These are phyloP conservation scores for Diaporthe australafricana DNA, from an alignment of 2,329 filamentous ascomycete species.

Conservation along the genomic window DNA sequence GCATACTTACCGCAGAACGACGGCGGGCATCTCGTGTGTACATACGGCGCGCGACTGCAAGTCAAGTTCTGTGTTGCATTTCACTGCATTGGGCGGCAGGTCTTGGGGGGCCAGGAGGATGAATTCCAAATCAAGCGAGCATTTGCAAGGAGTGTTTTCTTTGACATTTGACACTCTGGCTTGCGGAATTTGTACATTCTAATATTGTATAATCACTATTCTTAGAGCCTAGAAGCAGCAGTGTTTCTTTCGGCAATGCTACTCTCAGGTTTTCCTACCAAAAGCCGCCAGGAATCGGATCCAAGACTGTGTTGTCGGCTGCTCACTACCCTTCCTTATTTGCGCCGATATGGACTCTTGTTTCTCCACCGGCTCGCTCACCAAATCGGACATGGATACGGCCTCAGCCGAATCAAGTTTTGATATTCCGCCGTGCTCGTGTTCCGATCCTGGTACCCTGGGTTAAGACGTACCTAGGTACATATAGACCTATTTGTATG, in stretches of 20 bases:
- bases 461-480: too few relatives aligned
- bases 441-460: slow-evolving; percentile 3
- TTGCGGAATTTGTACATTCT: slow-evolving; percentile 49
- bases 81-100: slow-evolving; percentile 31
- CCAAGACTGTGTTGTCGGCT: neutral
- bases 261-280: slow-evolving; percentile 22
- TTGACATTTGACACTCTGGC: slow-evolving; percentile 36
- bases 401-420: neutral
- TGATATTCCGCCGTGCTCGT: neutral
- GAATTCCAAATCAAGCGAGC: slow-evolving; percentile 36
- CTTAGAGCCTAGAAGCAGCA: slow-evolving; percentile 36
- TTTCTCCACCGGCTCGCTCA: neutral
- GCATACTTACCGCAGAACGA: neutral
- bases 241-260: slow-evolving; percentile 29
- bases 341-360: too few relatives aligned
- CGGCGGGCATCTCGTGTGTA: slow-evolving; percentile 18
- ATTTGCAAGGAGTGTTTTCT: slow-evolving; percentile 34
- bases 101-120: slow-evolving; percentile 32
- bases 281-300: neutral
- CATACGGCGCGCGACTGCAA: slow-evolving; percentile 23
- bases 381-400: neutral
- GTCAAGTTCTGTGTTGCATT: slow-evolving; percentile 26
- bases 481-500: too few relatives aligned
- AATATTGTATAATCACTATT: slow-evolving; percentile 53
- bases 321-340: too few relatives aligned